phyloP scores from a whole-genome alignment of 2,329 filamentous ascomycete genomes.

The Trichophaea hybrida region DNA sequence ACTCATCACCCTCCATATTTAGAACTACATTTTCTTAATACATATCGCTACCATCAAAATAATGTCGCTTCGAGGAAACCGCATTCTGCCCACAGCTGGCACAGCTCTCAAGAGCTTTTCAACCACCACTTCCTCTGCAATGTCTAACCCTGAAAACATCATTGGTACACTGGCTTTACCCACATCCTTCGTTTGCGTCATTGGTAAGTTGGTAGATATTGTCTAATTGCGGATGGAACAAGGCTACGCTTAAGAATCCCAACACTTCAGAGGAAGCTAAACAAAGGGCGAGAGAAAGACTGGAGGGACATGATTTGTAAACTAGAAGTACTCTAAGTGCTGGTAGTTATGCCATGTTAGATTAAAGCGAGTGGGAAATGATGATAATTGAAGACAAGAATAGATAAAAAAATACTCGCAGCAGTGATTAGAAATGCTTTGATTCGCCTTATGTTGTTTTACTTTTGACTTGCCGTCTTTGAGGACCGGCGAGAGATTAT shows the following conservation, averaged over 20 bases:
- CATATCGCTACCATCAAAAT: not conserved
- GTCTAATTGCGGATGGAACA: constrained; percentile 28
- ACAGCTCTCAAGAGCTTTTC: not conserved
- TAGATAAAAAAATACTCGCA: no score
- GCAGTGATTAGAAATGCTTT: no score
- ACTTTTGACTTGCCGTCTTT: no score
- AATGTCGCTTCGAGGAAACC: not conserved
- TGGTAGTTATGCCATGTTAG: not conserved
- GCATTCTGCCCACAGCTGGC: not conserved
- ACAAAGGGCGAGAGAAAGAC: constrained; percentile 39
- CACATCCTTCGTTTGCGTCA: constrained; percentile 25
- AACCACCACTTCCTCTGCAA: not conserved
- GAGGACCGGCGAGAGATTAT: no score
- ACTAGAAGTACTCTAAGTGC: not conserved
- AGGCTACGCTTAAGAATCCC: constrained; percentile 43
- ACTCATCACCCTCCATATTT: no score
- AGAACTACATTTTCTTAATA: no score
- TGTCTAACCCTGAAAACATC: constrained; percentile 15
- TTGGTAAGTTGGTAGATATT: not conserved
- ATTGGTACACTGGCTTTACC: constrained; percentile 23
- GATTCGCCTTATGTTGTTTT: no score
- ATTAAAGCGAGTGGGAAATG: no score
- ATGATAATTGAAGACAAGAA: no score
- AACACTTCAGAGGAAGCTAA: constrained; percentile 44
- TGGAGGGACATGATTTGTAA: constrained; percentile 29